Percentiles rank a stretch among this genome's conserved stretches.
phyloP scores from a whole-genome alignment of 2,329 filamentous ascomycete genomes.

The Penicillium sp. region DNA sequence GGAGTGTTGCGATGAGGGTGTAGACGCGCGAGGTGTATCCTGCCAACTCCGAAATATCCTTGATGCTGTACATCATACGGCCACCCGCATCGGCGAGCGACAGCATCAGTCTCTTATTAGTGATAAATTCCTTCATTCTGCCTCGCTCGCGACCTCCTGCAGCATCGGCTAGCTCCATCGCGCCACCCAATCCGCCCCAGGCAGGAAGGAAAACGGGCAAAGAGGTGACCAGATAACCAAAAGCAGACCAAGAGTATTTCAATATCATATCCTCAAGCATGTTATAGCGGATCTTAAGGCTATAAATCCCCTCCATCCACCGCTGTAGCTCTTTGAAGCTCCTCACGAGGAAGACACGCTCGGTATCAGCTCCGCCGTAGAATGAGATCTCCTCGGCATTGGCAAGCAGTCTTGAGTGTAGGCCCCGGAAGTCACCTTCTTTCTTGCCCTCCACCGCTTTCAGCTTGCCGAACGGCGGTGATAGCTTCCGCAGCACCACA shows the following conservation, averaged over 20 bases:
- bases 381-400: slow-evolving; percentile 98
- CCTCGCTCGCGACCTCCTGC: slow-evolving; percentile 66
- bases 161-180: slow-evolving; percentile 62
- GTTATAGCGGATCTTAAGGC: slow-evolving; percentile 96
- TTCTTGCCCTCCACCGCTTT: slow-evolving; percentile 94
- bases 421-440: slow-evolving; percentile 89
- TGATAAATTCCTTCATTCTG: slow-evolving; percentile 98
- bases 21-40: slow-evolving; percentile 97
- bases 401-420: slow-evolving; percentile 89
- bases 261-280: slow-evolving; percentile 98
- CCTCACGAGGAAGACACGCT: slow-evolving; percentile 87
- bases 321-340: slow-evolving; percentile 91
- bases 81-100: slow-evolving; percentile 95
- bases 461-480: slow-evolving; percentile 93
- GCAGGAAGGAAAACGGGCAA: slow-evolving; percentile 91
- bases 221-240: slow-evolving; percentile 91
- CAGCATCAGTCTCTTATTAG: slow-evolving; percentile 97
- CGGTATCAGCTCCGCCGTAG: slow-evolving; percentile 93
- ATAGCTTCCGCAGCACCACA: slow-evolving; percentile 82
- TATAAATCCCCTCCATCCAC: slow-evolving; percentile 99
- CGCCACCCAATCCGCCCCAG: slow-evolving; percentile 83
- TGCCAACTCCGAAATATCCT: slow-evolving; percentile 92
- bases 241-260: slow-evolving; percentile 98
- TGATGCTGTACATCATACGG: slow-evolving; percentile 99
- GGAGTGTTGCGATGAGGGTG: slow-evolving; percentile 90